phyloP scores from a whole-genome alignment of 805 yeast species.

The Sungouiella thailandica region DNA sequence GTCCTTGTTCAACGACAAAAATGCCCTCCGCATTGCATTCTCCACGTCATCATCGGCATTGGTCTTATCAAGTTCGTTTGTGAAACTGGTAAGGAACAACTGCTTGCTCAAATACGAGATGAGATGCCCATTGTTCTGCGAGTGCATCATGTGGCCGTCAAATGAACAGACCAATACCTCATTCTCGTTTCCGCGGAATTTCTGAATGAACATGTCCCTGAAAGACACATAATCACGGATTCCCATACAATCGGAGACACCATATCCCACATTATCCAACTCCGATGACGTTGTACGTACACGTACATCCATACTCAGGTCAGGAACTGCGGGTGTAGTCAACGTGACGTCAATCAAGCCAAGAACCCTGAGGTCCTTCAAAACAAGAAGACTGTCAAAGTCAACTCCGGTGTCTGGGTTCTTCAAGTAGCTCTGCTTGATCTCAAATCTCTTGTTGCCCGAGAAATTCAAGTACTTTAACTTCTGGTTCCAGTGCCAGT shows the following conservation, averaged over 20 bases:
- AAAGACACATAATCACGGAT: slow-evolving; percentile 57
- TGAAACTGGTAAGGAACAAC: slow-evolving; percentile 60
- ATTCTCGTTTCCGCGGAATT: slow-evolving; percentile 79
- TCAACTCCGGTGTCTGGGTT: slow-evolving; percentile 57
- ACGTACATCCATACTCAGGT: slow-evolving; percentile 76
- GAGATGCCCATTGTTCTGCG: slow-evolving; percentile 48
- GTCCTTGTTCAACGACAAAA: slow-evolving; percentile 74
- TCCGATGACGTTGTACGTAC: slow-evolving; percentile 87
- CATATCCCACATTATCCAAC: slow-evolving; percentile 71
- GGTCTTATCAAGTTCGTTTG: slow-evolving; percentile 54
- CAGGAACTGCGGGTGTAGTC: slow-evolving; percentile 84
- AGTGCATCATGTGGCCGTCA: slow-evolving; percentile 56
- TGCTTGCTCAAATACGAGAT: slow-evolving; percentile 72
- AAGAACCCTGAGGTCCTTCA: slow-evolving; percentile 64
- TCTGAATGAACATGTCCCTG: slow-evolving; percentile 82
- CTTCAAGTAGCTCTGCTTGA: slow-evolving; percentile 57
- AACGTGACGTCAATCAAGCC: slow-evolving; percentile 95
- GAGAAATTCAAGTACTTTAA: slow-evolving; percentile 82
- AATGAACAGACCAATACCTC: slow-evolving; percentile 78
- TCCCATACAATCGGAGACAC: slow-evolving; percentile 87
- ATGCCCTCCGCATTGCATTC: slow-evolving; percentile 79
- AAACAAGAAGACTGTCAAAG: slow-evolving; percentile 57
- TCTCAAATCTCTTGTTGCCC: slow-evolving; percentile 88
- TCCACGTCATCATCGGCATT: slow-evolving; percentile 45
- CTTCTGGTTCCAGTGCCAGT: slow-evolving; percentile 82